Percentiles rank a stretch among this genome's conserved stretches.
These are phyloP conservation scores for Kluyveromyces starmeri DNA, from an alignment of 805 yeast species.

Conservation along the genomic window DNA sequence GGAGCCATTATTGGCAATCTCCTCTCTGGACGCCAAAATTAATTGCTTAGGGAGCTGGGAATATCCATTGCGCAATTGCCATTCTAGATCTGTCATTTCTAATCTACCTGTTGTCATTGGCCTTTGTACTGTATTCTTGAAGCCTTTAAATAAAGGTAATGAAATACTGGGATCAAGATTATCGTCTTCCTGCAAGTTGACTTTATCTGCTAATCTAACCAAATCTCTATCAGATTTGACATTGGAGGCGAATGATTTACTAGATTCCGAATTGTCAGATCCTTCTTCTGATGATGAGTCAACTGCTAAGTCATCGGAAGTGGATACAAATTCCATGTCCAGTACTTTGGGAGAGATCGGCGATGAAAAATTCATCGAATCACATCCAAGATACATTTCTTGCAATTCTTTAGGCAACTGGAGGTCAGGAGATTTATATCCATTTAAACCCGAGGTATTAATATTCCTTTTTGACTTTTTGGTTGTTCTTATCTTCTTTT, in stretches of 20 bases:
- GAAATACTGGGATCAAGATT: conserved; percentile 1
- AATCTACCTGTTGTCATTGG: conserved; percentile 4
- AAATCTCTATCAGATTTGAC: not conserved
- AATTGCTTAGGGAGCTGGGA: conserved; percentile 2
- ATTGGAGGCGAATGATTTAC: not conserved
- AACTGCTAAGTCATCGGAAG: conserved; percentile 7
- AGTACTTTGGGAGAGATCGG: not conserved
- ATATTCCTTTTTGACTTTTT: too few relatives aligned
- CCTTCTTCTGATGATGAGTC: conserved; percentile 7
- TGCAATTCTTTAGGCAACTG: conserved; percentile 4
- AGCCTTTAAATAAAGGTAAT: conserved; percentile 4
- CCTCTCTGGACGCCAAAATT: not conserved
- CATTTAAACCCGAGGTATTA: too few relatives aligned
- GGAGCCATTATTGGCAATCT: not conserved
- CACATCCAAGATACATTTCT: conserved; percentile 1
- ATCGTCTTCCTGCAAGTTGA: not conserved
- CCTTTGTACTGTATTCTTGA: conserved; percentile 2
- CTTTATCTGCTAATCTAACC: not conserved
- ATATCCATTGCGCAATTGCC: conserved; percentile 11
- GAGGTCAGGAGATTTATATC: conserved; percentile 1
- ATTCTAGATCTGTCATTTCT: conserved; percentile 11
- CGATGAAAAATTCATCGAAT: not conserved
- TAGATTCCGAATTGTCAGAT: conserved; percentile 6
- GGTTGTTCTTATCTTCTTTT: too few relatives aligned
- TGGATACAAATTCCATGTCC: not conserved